These are phyloP conservation scores for Rhinocladiella similis DNA, from an alignment of 2,329 filamentous ascomycete species.

Conservation along the genomic window DNA sequence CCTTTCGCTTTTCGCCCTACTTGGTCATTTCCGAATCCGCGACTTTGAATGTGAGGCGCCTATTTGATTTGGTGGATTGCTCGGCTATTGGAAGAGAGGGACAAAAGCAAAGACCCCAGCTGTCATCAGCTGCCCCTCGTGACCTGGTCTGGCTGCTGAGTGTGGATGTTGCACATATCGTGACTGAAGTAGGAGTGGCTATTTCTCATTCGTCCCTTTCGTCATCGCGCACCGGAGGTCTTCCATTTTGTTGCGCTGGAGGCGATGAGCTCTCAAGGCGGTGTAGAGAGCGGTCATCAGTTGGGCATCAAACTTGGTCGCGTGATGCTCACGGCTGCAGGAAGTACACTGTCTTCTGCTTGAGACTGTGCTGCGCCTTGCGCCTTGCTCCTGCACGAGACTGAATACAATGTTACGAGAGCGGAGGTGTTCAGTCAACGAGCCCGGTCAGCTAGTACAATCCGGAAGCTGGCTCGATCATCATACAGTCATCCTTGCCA, in stretches of 20 bases:
- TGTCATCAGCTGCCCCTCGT: background rate
- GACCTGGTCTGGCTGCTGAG: background rate
- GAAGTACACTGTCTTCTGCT: background rate
- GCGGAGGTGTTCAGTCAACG: no score
- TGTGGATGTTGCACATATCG: background rate
- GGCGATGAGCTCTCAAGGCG: conserved; percentile 17
- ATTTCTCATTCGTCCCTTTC: background rate
- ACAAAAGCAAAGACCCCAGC: background rate
- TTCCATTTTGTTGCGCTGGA: background rate
- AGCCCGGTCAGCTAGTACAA: no score
- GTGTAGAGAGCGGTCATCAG: conserved; percentile 23
- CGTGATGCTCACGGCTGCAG: background rate
- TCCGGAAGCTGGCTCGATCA: no score
- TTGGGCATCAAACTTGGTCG: conserved; percentile 7
- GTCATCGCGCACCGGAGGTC: conserved; percentile 1
- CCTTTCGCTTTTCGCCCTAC: conserved; percentile 11
- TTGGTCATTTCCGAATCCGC: background rate
- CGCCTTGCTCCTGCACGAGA: background rate
- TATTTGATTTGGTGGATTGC: background rate
- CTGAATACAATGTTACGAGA: background rate
- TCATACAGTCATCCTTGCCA: no score
- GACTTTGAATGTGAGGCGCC: background rate
- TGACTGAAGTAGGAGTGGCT: background rate
- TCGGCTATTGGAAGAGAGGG: background rate
- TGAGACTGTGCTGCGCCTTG: background rate